Evolutionary conservation across 2,329 filamentous ascomycete species (phyloP).

Genomic region (Aspergillus sp.): DNA sequence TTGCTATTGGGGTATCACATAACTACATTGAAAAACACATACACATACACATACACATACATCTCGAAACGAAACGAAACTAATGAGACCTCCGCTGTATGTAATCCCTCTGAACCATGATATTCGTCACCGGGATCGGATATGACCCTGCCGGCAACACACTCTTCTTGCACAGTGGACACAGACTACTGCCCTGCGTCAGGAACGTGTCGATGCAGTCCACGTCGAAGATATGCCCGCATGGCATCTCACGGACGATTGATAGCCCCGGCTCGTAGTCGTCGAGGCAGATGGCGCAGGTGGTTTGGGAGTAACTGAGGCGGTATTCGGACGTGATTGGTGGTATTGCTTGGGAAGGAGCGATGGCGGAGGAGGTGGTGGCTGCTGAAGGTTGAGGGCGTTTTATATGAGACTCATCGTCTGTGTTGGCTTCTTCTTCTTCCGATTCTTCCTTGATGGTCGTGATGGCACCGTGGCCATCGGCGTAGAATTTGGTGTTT

Average conservation of each 20-base stretch:
- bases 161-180: constrained; percentile 80
- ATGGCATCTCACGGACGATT: constrained; percentile 75
- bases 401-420: background rate
- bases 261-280: constrained; percentile 63
- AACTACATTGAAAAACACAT: background rate
- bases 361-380: background rate
- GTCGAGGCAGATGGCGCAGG: constrained; percentile 84
- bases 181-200: constrained; percentile 69
- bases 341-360: background rate
- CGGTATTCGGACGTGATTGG: constrained; percentile 5
- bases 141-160: constrained; percentile 64
- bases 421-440: constrained; percentile 1
- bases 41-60: background rate
- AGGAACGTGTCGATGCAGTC: constrained; percentile 86
- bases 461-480: background rate
- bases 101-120: constrained; percentile 76
- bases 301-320: constrained; percentile 59
- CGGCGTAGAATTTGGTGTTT: background rate
- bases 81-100: constrained; percentile 44
- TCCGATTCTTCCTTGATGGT: background rate
- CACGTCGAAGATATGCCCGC: constrained; percentile 87
- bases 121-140: constrained; percentile 64
- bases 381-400: background rate
- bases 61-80: background rate
- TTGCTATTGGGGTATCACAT: constrained; percentile 1